Evolutionary conservation across 805 yeast genomes (phyloP).

Genomic region (Saturnispora quitensis): DNA sequence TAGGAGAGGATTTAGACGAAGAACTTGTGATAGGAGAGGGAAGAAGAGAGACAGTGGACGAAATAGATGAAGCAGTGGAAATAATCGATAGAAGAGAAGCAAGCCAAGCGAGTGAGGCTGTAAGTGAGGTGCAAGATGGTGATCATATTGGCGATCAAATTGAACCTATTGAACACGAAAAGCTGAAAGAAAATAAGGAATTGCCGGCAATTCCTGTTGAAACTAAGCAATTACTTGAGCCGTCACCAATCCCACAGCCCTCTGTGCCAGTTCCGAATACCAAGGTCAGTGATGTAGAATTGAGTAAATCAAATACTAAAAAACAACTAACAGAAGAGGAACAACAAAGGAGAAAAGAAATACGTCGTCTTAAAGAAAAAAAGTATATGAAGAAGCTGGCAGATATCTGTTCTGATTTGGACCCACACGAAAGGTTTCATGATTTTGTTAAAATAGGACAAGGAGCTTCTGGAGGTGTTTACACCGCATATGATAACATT

Average conservation of each 20-base stretch:
- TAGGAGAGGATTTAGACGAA: neutral
- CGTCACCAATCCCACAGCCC: neutral
- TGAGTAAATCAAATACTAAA: slow-evolving; percentile 10
- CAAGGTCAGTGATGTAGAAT: neutral
- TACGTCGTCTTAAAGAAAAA: slow-evolving; percentile 60
- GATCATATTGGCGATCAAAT: neutral
- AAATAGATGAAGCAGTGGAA: neutral
- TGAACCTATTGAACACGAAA: neutral
- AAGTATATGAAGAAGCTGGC: slow-evolving; percentile 63
- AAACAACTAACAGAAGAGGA: slow-evolving; percentile 41
- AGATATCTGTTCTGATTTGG: slow-evolving; percentile 74
- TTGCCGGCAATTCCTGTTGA: neutral
- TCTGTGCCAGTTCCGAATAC: slow-evolving; percentile 7
- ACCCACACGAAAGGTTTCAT: slow-evolving; percentile 64
- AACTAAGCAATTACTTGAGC: neutral
- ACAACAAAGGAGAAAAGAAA: slow-evolving; percentile 68
- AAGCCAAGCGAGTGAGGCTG: neutral
- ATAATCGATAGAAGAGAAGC: neutral
- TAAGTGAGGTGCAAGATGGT: neutral
- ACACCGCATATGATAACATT: slow-evolving; percentile 64
- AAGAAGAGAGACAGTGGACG: neutral
- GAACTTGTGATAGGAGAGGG: neutral
- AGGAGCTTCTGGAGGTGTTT: slow-evolving; percentile 98
- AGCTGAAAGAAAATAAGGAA: neutral
- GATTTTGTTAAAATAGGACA: slow-evolving; percentile 85